Percentiles rank a stretch among this genome's conserved stretches.
Conservation (phyloP, 2,329 filamentous ascomycete genomes). For the Camillea tinctor region DNA sequence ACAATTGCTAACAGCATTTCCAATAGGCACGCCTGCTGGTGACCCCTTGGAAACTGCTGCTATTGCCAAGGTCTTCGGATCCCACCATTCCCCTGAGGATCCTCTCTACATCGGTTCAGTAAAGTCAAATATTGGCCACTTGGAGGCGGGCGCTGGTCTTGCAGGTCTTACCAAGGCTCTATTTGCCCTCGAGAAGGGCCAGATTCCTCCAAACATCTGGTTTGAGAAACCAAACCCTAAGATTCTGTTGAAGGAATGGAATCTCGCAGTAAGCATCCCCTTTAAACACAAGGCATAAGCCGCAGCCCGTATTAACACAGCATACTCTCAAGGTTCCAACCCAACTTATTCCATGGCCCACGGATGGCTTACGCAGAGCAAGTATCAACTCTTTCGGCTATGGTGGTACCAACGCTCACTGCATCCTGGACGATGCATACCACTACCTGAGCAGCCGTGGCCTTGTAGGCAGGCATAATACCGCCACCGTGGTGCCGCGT, state of each 20-base stretch:
- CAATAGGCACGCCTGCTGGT: slow-evolving; percentile 37
- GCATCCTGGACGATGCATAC: slow-evolving; percentile 34
- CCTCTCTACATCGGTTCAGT: slow-evolving; percentile 28
- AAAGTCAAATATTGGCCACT: slow-evolving; percentile 31
- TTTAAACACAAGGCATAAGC: neutral
- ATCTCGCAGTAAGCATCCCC: slow-evolving; percentile 18
- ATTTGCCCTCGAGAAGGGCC: slow-evolving; percentile 26
- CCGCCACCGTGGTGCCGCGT: slow-evolving; percentile 13
- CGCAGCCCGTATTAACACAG: slow-evolving; percentile 2
- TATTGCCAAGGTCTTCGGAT: slow-evolving; percentile 32
- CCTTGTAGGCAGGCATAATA: slow-evolving; percentile 25
- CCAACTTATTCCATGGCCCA: slow-evolving; percentile 27
- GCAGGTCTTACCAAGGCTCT: slow-evolving; percentile 30
- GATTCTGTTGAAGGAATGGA: slow-evolving; percentile 30
- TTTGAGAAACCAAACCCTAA: slow-evolving; percentile 30
- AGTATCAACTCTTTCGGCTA: slow-evolving; percentile 38
- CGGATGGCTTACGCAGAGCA: slow-evolving; percentile 28
- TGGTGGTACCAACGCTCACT: slow-evolving; percentile 37
- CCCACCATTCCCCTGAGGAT: slow-evolving; percentile 15
- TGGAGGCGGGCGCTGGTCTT: slow-evolving; percentile 28
- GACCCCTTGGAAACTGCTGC: slow-evolving; percentile 42
- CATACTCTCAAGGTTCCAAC: slow-evolving; percentile 18
- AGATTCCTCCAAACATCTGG: slow-evolving; percentile 29
- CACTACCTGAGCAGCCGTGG: slow-evolving; percentile 26
- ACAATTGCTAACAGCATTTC: slow-evolving; percentile 11